A percentile compares a stretch with the other conserved stretches of the same genome.
These are phyloP conservation scores for Dacryopinax primogenitus DNA, from an alignment of 768 basidiomycete genomes.

Conservation along the genomic window DNA sequence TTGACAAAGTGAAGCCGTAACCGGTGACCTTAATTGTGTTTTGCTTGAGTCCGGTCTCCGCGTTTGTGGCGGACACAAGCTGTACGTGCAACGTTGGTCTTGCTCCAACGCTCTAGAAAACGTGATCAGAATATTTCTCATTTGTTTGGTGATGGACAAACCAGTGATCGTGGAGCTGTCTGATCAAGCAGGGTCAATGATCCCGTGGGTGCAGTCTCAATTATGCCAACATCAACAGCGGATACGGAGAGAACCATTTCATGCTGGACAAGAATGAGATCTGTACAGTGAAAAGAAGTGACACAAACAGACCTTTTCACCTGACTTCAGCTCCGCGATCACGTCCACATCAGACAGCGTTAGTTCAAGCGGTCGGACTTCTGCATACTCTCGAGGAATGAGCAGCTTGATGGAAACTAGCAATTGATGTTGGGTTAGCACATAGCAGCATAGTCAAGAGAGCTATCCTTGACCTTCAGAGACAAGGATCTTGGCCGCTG, in stretches of 20 bases:
- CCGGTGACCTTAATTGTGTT: conserved; percentile 54
- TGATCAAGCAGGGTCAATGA: conserved; percentile 37
- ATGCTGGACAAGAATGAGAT: conserved; percentile 35
- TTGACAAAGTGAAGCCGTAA: conserved; percentile 48
- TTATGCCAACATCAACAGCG: conserved; percentile 48
- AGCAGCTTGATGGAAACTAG: conserved; percentile 35
- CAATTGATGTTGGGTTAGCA: conserved; percentile 10
- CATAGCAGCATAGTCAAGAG: background rate
- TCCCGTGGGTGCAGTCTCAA: conserved; percentile 33
- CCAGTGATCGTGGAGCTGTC: conserved; percentile 46
- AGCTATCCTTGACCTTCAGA: background rate
- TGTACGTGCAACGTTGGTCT: conserved; percentile 47
- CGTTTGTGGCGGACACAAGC: conserved; percentile 51
- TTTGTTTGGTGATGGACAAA: conserved; percentile 29
- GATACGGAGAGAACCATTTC: conserved; percentile 54
- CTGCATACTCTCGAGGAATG: conserved; percentile 36
- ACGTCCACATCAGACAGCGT: conserved; percentile 49
- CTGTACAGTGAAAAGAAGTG: background rate
- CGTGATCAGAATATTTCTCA: background rate
- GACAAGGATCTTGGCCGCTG: background rate
- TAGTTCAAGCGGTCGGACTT: conserved; percentile 41
- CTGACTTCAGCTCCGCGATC: conserved; percentile 52
- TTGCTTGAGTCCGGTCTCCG: conserved; percentile 60
- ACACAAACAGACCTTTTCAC: conserved; percentile 45
- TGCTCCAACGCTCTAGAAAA: conserved; percentile 22